phyloP scores from a whole-genome alignment of 257 asterid species.

The Gentiana dahurica region DNA sequence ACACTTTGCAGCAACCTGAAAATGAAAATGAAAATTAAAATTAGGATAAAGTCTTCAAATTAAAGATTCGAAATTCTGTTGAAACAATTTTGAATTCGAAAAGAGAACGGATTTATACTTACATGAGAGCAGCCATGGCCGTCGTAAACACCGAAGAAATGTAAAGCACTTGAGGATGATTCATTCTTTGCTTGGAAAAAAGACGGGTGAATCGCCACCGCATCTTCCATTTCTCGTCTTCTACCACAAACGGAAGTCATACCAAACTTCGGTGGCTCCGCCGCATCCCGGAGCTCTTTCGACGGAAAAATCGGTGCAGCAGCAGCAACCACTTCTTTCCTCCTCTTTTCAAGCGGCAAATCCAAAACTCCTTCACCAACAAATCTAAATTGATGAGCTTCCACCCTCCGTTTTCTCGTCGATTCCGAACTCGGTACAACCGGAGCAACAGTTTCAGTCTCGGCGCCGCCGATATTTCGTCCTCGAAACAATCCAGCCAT shows the following conservation, averaged over 20 bases:
- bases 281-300: background rate
- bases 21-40: background rate
- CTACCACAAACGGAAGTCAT: constrained; percentile 10
- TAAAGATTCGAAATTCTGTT: background rate
- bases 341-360: constrained; percentile 9
- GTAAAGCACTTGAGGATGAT: background rate
- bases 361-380: constrained; percentile 28
- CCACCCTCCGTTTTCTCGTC: constrained; percentile 39
- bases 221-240: constrained; percentile 16
- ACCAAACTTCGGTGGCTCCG: constrained; percentile 6
- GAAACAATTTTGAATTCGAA: background rate
- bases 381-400: constrained; percentile 46
- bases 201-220: constrained; percentile 1
- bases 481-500: constrained; percentile 65
- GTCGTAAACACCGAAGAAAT: constrained; percentile 14
- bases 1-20: constrained; percentile 10
- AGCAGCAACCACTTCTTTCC: background rate
- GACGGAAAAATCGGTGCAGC: background rate
- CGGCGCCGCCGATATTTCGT: constrained; percentile 33
- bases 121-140: constrained; percentile 17
- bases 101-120: background rate
- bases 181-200: too few relatives aligned
- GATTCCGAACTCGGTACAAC: constrained; percentile 53
- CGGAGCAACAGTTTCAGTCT: constrained; percentile 51
- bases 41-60: background rate